Evolutionary conservation across 2,329 filamentous ascomycete genomes (phyloP).

Genomic region (Alternaria gaisen): DNA sequence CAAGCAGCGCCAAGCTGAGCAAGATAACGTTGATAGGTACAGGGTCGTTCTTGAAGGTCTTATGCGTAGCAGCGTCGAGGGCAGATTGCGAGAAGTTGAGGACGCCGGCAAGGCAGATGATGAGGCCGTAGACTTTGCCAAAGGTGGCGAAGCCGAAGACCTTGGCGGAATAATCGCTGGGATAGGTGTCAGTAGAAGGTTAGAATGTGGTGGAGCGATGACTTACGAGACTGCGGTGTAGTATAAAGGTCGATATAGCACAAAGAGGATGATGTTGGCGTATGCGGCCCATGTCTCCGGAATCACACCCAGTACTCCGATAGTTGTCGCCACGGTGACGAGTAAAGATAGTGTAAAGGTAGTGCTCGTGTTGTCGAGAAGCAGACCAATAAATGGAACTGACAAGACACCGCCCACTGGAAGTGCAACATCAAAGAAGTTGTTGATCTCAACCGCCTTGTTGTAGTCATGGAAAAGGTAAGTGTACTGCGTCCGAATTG

Average conservation of each 20-base stretch:
- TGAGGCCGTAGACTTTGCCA: constrained; percentile 90
- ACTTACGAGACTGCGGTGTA: constrained; percentile 82
- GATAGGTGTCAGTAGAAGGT: constrained; percentile 6
- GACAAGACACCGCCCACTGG: constrained; percentile 84
- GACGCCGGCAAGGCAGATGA: constrained; percentile 85
- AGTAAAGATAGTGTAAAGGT: constrained; percentile 74
- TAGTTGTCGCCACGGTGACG: constrained; percentile 74
- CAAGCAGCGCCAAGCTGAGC: constrained; percentile 66
- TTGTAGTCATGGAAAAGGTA: constrained; percentile 72
- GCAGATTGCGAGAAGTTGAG: constrained; percentile 85
- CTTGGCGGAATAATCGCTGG: constrained; percentile 82
- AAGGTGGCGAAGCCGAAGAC: constrained; percentile 93
- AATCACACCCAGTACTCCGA: constrained; percentile 79
- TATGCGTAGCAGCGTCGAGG: constrained; percentile 80
- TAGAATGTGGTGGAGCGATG: background rate
- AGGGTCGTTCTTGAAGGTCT: constrained; percentile 74
- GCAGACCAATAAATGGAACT: constrained; percentile 82
- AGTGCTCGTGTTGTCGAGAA: constrained; percentile 81
- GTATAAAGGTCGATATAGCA: constrained; percentile 86
- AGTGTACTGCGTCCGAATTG: constrained; percentile 82
- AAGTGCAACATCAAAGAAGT: constrained; percentile 85
- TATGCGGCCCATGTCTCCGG: constrained; percentile 77
- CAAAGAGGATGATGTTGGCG: constrained; percentile 78
- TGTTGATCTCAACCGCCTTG: constrained; percentile 75
- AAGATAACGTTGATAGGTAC: constrained; percentile 79